A percentile compares a stretch with the other conserved stretches of the same genome.
Evolutionary conservation across 164 flowering plant genomes (phyloP).

Genomic region (Stephania japonica): DNA sequence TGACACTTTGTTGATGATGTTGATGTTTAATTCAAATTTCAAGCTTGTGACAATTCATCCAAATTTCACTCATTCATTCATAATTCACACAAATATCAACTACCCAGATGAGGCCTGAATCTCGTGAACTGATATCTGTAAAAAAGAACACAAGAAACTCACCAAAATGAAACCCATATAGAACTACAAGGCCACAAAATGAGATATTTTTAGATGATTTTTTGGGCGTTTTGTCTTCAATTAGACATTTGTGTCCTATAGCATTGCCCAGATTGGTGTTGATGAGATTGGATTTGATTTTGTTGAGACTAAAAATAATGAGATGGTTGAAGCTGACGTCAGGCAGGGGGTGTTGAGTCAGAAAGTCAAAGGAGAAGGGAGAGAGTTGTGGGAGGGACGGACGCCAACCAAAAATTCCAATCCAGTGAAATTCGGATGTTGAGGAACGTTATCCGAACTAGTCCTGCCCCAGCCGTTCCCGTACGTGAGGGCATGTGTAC

Average conservation of each 20-base stretch:
- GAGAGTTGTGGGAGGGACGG: background rate
- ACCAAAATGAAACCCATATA: background rate
- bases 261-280: background rate
- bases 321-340: background rate
- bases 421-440: constrained; percentile 1
- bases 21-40: too few species aligned
- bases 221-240: background rate
- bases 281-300: too few species aligned
- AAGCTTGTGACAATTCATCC: too few species aligned
- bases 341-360: background rate
- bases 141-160: too few species aligned
- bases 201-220: background rate
- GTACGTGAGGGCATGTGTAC: constrained; percentile 3
- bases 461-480: background rate
- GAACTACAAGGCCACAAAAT: background rate
- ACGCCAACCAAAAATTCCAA: background rate
- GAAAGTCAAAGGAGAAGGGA: background rate
- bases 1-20: too few species aligned
- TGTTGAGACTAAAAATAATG: too few species aligned
- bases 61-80: too few species aligned
- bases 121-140: too few species aligned
- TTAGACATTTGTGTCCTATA: background rate
- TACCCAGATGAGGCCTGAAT: too few species aligned
- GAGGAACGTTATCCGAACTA: constrained; percentile 5
- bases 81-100: too few species aligned